Evolutionary conservation across 352 stramenopile species (phyloP), one percentile per base, ranked within the genome.

Genomic region (Pilasporangium apinafurcum): DNA sequence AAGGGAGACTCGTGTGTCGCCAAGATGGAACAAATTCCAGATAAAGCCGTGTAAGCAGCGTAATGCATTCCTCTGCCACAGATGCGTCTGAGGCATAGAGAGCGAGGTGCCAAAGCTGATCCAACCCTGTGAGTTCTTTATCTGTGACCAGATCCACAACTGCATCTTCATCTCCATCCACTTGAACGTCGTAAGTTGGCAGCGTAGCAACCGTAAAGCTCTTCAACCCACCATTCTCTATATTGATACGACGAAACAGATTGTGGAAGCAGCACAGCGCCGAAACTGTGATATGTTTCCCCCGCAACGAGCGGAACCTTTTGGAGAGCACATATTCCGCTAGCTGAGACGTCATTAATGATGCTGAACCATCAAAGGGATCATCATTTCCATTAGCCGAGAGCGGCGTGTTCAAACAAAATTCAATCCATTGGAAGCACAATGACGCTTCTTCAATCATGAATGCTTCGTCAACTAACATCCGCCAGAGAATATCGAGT

Each of bases 371-470:
- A 22, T 16, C 18, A 26, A 24, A 37, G 5, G 52, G 40, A 8
- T 25, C 22, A 3, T 41, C 44, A 7, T 5, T 35, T 25, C 8
- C 1, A 35, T 13, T 25, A 20, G 17, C 3, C 44, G 42, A 16
- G 13, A 65, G 10, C 14, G 56, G 38, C 4, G 68, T 65, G 12
- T 64, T 71, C 47, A 80, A 59, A 28, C 73, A 91, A 2, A 83
- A 61, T 37, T 83, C 68, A 43, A 89, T 61, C 79, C 79, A 91
- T 21, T 86, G 66, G 31, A 91, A 91, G 38, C 65, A 86, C 3
- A 89, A 51, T 5, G 76, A 62, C 0, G 62, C 52, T 42, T 87
- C 76, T 30, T 83, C 71, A 14, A 35, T n/a, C 2, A 67, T 21
- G 8, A 50, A 50, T 1, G 68, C 48, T 8, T 67, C 22, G 9